phyloP scores from a whole-genome alignment of 768 basidiomycete species.

The Hericium rajendrae region DNA sequence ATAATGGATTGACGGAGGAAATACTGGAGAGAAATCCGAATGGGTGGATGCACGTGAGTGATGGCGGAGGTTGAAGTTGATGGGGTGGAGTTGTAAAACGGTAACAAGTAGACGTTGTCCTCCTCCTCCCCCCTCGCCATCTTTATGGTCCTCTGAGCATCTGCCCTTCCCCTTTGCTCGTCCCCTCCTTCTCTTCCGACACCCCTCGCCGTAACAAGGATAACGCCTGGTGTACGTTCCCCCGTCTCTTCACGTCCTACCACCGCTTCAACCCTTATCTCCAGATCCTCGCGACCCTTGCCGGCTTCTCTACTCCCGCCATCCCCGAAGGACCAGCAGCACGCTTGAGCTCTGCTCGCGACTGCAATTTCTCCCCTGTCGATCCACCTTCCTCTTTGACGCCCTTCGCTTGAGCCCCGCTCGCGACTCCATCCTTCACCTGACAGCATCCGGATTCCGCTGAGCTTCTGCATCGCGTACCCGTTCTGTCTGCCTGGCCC shows the following conservation, averaged over 20 bases:
- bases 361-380: slow-evolving; percentile 19
- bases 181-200: slow-evolving; percentile 24
- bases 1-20: neutral
- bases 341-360: slow-evolving; percentile 51
- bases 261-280: neutral
- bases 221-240: slow-evolving; percentile 37
- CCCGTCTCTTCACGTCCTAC: neutral
- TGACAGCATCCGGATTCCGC: slow-evolving; percentile 39
- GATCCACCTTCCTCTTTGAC: slow-evolving; percentile 1
- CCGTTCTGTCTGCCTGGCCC: slow-evolving; percentile 18
- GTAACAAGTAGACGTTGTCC: neutral
- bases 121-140: neutral
- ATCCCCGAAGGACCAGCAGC: slow-evolving; percentile 30
- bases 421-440: slow-evolving; percentile 14
- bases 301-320: slow-evolving; percentile 59
- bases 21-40: neutral
- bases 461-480: slow-evolving; percentile 35
- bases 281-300: slow-evolving; percentile 90
- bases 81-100: neutral
- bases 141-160: slow-evolving; percentile 17
- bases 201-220: slow-evolving; percentile 43
- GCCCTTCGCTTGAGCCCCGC: slow-evolving; percentile 7
- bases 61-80: neutral
- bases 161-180: slow-evolving; percentile 20
- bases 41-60: neutral